phyloP scores from a whole-genome alignment of 2,329 filamentous ascomycete genomes.

The Ascochyta koolunga region DNA sequence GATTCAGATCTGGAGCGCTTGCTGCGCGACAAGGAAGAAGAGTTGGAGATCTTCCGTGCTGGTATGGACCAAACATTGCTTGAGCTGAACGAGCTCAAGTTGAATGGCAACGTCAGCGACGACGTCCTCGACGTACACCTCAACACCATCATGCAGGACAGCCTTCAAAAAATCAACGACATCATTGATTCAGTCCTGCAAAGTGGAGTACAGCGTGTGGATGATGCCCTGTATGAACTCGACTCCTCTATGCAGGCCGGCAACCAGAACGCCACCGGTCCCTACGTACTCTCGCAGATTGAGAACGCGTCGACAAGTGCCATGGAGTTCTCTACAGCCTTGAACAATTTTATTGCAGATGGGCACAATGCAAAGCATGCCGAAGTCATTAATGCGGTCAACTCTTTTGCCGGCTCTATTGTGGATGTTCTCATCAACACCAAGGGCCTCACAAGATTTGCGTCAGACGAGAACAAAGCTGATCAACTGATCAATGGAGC shows the following conservation, averaged over 20 bases:
- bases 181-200: conserved; percentile 97
- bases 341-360: conserved; percentile 98
- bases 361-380: conserved; percentile 88
- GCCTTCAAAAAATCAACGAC: conserved; percentile 91
- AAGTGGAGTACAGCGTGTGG: conserved; percentile 88
- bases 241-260: conserved; percentile 98
- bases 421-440: conserved; percentile 95
- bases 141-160: conserved; percentile 84
- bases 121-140: conserved; percentile 86
- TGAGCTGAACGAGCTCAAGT: conserved; percentile 85
- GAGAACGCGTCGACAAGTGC: conserved; percentile 94
- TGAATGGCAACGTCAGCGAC: conserved; percentile 68
- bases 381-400: conserved; percentile 91
- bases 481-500: conserved; percentile 84
- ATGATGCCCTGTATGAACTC: conserved; percentile 95
- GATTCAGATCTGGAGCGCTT: conserved; percentile 84
- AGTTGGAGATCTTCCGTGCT: conserved; percentile 96
- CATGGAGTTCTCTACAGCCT: conserved; percentile 96
- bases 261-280: conserved; percentile 95
- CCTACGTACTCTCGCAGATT: conserved; percentile 94
- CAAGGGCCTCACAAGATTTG: conserved; percentile 90
- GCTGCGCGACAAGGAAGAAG: conserved; percentile 93
- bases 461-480: conserved; percentile 92
- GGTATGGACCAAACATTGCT: conserved; percentile 96
- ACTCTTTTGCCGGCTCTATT: conserved; percentile 85